Conservation (phyloP, 202 grass and related monocot species). For the Tripidium arundinaceum region DNA sequence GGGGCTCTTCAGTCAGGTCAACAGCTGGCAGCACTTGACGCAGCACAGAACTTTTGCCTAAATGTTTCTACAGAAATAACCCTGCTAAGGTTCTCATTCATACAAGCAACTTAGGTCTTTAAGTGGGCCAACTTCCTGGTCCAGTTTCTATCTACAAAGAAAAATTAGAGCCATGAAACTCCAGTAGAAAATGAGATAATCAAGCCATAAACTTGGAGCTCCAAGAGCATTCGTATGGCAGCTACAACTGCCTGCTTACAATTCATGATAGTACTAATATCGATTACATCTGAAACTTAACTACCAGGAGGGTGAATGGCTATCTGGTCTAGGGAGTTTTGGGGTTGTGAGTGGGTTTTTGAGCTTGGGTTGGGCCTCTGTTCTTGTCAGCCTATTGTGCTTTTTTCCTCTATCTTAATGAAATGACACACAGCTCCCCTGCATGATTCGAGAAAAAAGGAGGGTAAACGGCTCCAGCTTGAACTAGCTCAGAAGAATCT, state of each 20-base stretch:
- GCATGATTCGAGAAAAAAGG: neutral
- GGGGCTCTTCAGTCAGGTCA: neutral
- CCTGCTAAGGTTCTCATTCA: neutral
- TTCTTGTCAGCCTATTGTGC: neutral
- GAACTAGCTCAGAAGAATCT: neutral
- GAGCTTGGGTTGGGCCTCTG: neutral
- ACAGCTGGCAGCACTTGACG: too few species aligned
- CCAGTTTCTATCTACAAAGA: neutral
- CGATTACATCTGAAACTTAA: neutral
- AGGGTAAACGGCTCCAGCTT: neutral
- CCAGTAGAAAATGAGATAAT: neutral
- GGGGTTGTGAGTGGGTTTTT: neutral
- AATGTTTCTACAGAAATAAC: neutral
- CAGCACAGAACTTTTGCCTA: neutral
- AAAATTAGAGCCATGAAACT: constrained; percentile 1
- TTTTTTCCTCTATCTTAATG: neutral
- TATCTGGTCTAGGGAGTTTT: neutral
- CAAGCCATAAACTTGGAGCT: neutral
- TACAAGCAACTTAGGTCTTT: neutral
- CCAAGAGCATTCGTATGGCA: neutral
- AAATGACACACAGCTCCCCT: neutral
- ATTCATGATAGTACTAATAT: neutral
- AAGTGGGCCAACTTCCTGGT: neutral
- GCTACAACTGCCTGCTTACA: neutral
- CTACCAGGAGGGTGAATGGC: neutral